Evolutionary conservation across 73 alveolate genomes (phyloP), one percentile per base, ranked within the genome.

Genomic region (Symbiodinium natans): DNA sequence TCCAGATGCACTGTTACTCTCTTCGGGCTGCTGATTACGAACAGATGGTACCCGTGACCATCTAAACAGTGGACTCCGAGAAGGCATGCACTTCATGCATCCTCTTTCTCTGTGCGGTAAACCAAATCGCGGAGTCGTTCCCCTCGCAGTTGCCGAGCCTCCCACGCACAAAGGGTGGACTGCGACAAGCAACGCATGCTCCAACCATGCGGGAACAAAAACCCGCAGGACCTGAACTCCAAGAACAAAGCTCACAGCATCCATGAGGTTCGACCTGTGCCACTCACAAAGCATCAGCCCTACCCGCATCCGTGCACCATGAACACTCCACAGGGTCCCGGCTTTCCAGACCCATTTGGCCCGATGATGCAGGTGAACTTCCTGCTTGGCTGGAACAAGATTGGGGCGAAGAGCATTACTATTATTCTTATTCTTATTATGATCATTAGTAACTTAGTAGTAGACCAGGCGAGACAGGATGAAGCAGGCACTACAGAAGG

Each of bases 201-300:
- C 13, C 13, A 46, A 13, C 59, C 13, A 46, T 46, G 59, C 59
- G 13, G 59, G 59, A 46, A 46, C 6, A 9, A 13, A 46, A 46
- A 6, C 59, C 59, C 13, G 59, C 10, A 27, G 80, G 33, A 68
- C 99, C 83, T 99, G 99, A 82, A 99, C 97, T 10, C 99, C 99
- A 41, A 99, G 99, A 13, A 99, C 99, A 93, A 99, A 99, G 98
- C 99, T 99, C 75, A 99, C 92, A 41, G 99, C 99, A 87, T 99
- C 99, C 92, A 99, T 99, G 34, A 99, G 99, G 94, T 99, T 99
- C 31, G 95, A 88, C 86, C 95, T 88, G 68, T 8, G 46, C 80
- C 19, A 36, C 23, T 19, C 39, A 1, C 93, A 33, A 83, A 15
- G n/a, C 29, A 83, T 77, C 59, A 63, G 38, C 36, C 1, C 38